Conservation (phyloP, 345 rosid species). For the Draba incana region DNA sequence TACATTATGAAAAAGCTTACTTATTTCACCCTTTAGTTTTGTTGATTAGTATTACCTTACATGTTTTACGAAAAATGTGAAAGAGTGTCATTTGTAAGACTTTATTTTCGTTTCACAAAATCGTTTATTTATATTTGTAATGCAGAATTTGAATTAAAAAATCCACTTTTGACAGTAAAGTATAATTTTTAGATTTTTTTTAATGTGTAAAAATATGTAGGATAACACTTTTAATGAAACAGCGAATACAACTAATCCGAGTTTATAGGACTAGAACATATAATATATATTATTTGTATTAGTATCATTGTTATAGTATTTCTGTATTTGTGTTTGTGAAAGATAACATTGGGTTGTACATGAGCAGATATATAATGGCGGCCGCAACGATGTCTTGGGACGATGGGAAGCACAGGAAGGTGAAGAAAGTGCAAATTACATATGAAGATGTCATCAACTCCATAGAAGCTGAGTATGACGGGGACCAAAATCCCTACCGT, state of each 20-base stretch:
- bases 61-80: background rate
- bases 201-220: no score
- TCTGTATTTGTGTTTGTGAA: background rate
- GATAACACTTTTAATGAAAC: no score
- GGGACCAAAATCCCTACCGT: slow-evolving; percentile 16
- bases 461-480: slow-evolving; percentile 39
- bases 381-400: slow-evolving; percentile 42
- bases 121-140: no score
- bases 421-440: slow-evolving; percentile 39
- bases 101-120: no score
- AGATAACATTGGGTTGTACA: background rate
- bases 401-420: slow-evolving; percentile 42
- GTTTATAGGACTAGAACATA: no score
- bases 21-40: background rate
- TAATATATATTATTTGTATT: no score
- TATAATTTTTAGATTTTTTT: no score
- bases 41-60: background rate
- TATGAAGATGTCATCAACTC: slow-evolving; percentile 43
- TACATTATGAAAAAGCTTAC: background rate
- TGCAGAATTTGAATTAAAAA: no score
- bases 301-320: no score
- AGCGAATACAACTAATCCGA: no score
- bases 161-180: no score
- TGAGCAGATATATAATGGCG: slow-evolving; percentile 34
- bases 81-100: no score